These are phyloP conservation scores for Cercophora newfieldiana DNA, from an alignment of 495 filamentous ascomycete species.

Conservation along the genomic window DNA sequence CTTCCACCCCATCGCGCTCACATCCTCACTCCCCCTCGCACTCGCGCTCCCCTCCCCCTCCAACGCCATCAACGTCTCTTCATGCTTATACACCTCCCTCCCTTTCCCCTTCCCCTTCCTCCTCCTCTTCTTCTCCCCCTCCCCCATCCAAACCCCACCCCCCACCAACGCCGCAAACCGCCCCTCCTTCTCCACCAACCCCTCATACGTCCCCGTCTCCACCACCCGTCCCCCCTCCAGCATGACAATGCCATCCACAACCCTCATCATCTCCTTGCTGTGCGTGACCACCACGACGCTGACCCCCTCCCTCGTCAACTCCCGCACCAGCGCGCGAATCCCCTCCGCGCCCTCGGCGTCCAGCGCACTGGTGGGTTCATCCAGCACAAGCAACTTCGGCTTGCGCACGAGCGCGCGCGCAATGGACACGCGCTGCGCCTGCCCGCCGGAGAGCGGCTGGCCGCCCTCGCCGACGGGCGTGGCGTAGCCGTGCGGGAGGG, in stretches of 20 bases:
- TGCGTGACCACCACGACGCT: slow-evolving; percentile 77
- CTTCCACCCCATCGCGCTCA: neutral
- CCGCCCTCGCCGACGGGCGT: slow-evolving; percentile 80
- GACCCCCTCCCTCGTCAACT: slow-evolving; percentile 43
- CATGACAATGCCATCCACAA: slow-evolving; percentile 69
- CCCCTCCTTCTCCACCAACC: slow-evolving; percentile 43
- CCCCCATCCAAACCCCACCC: slow-evolving; percentile 34
- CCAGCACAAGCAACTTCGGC: slow-evolving; percentile 73
- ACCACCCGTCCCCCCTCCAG: slow-evolving; percentile 67
- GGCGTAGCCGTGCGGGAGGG: slow-evolving; percentile 71
- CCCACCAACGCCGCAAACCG: slow-evolving; percentile 39
- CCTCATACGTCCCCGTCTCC: slow-evolving; percentile 63
- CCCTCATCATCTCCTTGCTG: slow-evolving; percentile 76
- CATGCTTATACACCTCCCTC: slow-evolving; percentile 7
- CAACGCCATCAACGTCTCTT: slow-evolving; percentile 23
- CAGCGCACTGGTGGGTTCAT: slow-evolving; percentile 83
- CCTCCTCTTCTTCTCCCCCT: neutral
- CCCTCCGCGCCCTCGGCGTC: slow-evolving; percentile 68
- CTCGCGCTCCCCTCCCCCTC: slow-evolving; percentile 4
- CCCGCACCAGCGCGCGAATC: slow-evolving; percentile 63
- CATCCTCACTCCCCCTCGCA: neutral
- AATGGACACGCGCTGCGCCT: slow-evolving; percentile 80
- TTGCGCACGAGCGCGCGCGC: slow-evolving; percentile 73
- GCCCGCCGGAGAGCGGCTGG: slow-evolving; percentile 73
- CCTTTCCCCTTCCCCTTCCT: neutral